Evolutionary conservation across 2,329 filamentous ascomycete species (phyloP), one percentile per base, ranked within the genome.

Genomic region (Daldinia eschscholtzii): DNA sequence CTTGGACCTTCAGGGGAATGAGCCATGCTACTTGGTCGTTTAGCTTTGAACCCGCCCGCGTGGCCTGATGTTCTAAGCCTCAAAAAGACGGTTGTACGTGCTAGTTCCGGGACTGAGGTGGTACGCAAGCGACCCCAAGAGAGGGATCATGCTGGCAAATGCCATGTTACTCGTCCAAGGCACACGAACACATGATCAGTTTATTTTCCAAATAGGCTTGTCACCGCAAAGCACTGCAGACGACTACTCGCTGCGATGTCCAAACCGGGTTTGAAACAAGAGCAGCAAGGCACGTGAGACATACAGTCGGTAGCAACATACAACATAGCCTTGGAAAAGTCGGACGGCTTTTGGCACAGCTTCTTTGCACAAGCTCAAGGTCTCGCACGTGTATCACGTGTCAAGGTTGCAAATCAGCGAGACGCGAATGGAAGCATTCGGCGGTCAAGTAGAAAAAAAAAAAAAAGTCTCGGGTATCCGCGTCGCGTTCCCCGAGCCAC

Each of bases 171-270:
- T 64, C 20, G 56, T 33, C 48, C 52, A 63, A 50, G 56, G 56
- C 58, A 18, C 35, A 33, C 57, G 57, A 66, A 60, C 58, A 69
- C 69, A 69, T 66, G 69, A 67, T 64, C 66, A 61, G 39, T 7
- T 23, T 23, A 60, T 35, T 33, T 56, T 64, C 65, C 60, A 63
- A 64, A 71, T 69, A 57, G 57, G 63, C 61, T 61, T 55, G 63
- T 59, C 66, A 67, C 69, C 52, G 69, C 69, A 69, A 39, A 39
- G 12, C 35, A 39, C 69, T 56, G 69, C 69, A 69, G 56, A 62
- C 15, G 33, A 42, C 59, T 60, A 71, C 48, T 2, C 46, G 48
- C 50, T 46, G 28, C 65, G 57, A 57, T 57, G 42, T 52, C 59
- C 44, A 33, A 53, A 33, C 42, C 56, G 42, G 63, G 23, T 66